Base-by-base conservation (phyloP, 768 basidiomycete genomes). In the Trametes sanguinea region DNA sequence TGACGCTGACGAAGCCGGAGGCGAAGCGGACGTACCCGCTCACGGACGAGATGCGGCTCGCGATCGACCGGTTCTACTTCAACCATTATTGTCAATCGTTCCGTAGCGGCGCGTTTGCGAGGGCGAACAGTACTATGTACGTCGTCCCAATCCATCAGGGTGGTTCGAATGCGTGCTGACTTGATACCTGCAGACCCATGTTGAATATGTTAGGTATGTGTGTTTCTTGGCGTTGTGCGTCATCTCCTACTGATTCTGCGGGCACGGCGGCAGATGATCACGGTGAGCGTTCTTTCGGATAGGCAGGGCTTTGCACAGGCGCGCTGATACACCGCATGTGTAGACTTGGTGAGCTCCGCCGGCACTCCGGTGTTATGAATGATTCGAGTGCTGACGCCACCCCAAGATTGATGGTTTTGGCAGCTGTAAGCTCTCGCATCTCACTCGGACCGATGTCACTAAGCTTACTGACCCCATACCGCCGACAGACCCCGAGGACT, bases 31-130 rank as follows among this genome's bases (percentile, higher is more conserved):
- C 65, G 2, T 85, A 77, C 64, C 80, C 79, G 1, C 72, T 97
- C 8, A 88, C 88, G 0, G 80, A 85, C 1, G 92, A 92, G 67
- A 90, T 98, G 65, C 75, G 76, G 51, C 68, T 78, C 4, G 88
- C 91, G 6, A 86, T 98, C 45, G 94, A 97, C 71, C 81, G 94
- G 43, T 94, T 90, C 71, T 88, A 88, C 72, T 96, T 95, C 79
- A 91, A 88, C 62, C 94, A 95, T 68, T 97, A 97, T 74, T 96
- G 94, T 68, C 83, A 88, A 52, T 74, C 80, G 48, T 98, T 96
- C 76, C 83, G 94, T 61, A 85, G 85, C 54, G 94, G 94, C 6
- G 94, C 93, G 0, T 98, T 96, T 74, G 92, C 92, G 1, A 80
- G 91, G 55, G 94, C 95, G 8, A 97, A 96, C 71, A 86, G 90